These are phyloP conservation scores for Cardiospermum halicacabum DNA, from an alignment of 345 rosid genomes.

Conservation along the genomic window DNA sequence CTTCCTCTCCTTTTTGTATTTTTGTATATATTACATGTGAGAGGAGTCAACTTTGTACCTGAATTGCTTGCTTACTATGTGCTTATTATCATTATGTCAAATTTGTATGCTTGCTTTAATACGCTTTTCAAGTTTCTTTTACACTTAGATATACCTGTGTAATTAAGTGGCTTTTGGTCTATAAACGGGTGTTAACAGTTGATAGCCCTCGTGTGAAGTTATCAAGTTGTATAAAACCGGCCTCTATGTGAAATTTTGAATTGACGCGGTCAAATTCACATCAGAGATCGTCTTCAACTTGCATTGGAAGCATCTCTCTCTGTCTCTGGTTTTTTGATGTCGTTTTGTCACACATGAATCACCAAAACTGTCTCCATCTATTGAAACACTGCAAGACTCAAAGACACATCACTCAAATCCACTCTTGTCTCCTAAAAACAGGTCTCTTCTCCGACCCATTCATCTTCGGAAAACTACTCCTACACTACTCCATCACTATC, in stretches of 20 bases:
- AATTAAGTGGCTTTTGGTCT: no score
- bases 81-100: background rate
- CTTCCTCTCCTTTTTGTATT: background rate
- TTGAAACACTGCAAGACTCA: conserved; percentile 32
- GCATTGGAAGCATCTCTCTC: no score
- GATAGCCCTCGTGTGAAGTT: no score
- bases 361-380: conserved; percentile 16
- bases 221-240: no score
- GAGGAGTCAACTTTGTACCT: background rate
- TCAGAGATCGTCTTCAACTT: no score
- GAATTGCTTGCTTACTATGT: background rate
- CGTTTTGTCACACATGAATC: background rate
- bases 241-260: no score
- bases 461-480: conserved; percentile 37
- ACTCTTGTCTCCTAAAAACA: conserved; percentile 29
- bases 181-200: no score
- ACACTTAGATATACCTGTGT: no score
- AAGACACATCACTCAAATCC: conserved; percentile 30
- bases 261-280: no score
- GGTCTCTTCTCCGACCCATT: conserved; percentile 28
- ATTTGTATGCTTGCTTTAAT: background rate
- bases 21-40: background rate
- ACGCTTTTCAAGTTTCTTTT: background rate
- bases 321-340: no score
- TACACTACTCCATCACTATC: conserved; percentile 26